A percentile compares a stretch with the other conserved stretches of the same genome.
Conservation (phyloP, 352 stramenopile genomes). For the Pythium apleroticum region DNA sequence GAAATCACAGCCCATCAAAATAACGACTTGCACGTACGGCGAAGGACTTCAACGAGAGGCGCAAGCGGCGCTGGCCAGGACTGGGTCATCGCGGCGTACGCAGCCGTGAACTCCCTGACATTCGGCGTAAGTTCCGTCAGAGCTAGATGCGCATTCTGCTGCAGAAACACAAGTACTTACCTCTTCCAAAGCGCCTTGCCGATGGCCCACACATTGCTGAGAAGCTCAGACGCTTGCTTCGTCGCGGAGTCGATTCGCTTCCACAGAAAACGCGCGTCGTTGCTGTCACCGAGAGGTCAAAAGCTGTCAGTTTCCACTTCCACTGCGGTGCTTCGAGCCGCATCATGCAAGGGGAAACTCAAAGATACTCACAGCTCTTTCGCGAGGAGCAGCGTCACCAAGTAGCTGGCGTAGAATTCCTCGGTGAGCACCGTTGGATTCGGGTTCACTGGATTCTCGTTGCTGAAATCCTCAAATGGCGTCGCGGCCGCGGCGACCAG, state of each 20-base stretch:
- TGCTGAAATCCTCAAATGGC: constrained; percentile 7
- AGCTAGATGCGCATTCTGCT: too few relatives aligned
- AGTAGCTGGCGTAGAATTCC: constrained; percentile 58
- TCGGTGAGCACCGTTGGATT: constrained; percentile 39
- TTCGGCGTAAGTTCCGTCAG: too few relatives aligned
- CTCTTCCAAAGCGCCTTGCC: constrained; percentile 66
- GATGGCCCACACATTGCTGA: constrained; percentile 56
- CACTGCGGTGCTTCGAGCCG: not conserved
- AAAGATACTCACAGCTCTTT: constrained; percentile 43
- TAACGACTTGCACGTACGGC: constrained; percentile 31
- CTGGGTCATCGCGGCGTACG: constrained; percentile 58
- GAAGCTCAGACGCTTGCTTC: constrained; percentile 45
- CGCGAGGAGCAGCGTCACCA: constrained; percentile 54
- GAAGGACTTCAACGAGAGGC: constrained; percentile 43
- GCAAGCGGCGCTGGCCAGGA: constrained; percentile 43
- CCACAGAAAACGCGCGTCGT: constrained; percentile 75
- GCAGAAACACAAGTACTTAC: constrained; percentile 23
- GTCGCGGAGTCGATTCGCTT: constrained; percentile 50
- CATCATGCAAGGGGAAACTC: not conserved
- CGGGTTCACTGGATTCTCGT: constrained; percentile 16
- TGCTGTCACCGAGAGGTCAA: constrained; percentile 24
- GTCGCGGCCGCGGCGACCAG: constrained; percentile 43
- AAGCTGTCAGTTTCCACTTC: not conserved
- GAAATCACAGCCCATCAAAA: not conserved
- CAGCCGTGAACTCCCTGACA: constrained; percentile 44